phyloP scores from a whole-genome alignment of 2,329 filamentous ascomycete species.

The Pezicula neosporulosa region DNA sequence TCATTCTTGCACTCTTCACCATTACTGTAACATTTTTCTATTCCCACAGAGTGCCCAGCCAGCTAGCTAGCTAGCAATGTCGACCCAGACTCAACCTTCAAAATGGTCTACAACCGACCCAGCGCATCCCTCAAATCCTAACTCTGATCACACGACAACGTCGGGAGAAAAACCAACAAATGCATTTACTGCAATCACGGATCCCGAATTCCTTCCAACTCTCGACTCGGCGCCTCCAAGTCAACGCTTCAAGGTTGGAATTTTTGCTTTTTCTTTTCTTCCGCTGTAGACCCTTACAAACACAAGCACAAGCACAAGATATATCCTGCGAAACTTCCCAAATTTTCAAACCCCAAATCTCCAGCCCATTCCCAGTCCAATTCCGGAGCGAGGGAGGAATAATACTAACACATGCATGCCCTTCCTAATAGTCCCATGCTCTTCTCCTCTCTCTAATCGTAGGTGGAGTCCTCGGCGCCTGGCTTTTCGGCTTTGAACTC shows the following conservation, averaged over 20 bases:
- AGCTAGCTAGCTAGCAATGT: no score
- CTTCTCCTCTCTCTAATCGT: background rate
- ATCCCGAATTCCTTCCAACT: conserved; percentile 3
- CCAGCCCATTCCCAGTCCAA: no score
- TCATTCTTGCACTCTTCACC: no score
- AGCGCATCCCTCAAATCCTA: background rate
- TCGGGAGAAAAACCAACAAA: conserved; percentile 1
- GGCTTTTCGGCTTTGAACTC: conserved; percentile 4
- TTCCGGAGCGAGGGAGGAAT: no score
- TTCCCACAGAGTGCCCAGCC: no score
- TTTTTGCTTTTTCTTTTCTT: no score
- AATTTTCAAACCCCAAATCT: no score
- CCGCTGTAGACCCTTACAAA: no score
- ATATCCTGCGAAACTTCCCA: no score
- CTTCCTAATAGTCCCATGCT: background rate
- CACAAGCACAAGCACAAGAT: no score
- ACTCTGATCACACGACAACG: background rate
- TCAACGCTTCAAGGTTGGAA: background rate
- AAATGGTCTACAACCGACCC: background rate
- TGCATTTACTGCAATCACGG: background rate
- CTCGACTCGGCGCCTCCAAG: background rate
- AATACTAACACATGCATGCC: no score
- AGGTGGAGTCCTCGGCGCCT: background rate
- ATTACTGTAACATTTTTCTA: no score
- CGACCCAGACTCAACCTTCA: background rate